These are phyloP conservation scores for Amyloporia xantha DNA, from an alignment of 768 basidiomycete species.

Conservation along the genomic window DNA sequence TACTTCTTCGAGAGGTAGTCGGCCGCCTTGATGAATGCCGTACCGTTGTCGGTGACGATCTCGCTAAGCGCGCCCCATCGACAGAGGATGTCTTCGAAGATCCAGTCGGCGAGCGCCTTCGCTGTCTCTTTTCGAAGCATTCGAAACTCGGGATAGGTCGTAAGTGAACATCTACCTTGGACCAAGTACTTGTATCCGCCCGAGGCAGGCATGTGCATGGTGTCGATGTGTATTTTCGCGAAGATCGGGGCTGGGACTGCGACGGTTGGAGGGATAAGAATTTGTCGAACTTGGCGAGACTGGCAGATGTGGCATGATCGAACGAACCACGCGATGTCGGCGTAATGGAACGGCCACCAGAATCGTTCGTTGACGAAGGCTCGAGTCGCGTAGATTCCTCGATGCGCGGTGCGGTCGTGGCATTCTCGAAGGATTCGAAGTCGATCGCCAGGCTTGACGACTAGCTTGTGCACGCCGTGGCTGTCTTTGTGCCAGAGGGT, in stretches of 20 bases:
- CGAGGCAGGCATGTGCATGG: constrained; percentile 34
- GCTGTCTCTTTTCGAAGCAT: constrained; percentile 25
- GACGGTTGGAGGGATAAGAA: constrained; percentile 21
- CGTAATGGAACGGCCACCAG: constrained; percentile 22
- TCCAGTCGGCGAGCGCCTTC: constrained; percentile 21
- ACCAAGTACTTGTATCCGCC: constrained; percentile 30
- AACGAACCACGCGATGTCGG: constrained; percentile 18
- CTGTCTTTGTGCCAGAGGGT: constrained; percentile 12
- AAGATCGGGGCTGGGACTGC: constrained; percentile 21
- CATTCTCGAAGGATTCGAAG: constrained; percentile 6
- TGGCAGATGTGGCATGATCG: constrained; percentile 35
- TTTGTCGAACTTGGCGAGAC: constrained; percentile 14
- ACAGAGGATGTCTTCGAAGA: constrained; percentile 33
- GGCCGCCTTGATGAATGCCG: constrained; percentile 22
- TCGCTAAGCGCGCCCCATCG: constrained; percentile 32
- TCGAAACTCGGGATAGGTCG: constrained; percentile 21
- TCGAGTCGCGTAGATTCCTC: constrained; percentile 9
- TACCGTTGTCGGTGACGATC: constrained; percentile 39
- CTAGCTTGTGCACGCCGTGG: constrained; percentile 14
- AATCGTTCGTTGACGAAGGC: constrained; percentile 15
- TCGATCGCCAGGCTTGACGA: constrained; percentile 6
- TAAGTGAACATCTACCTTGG: constrained; percentile 30
- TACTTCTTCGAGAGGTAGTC: constrained; percentile 22
- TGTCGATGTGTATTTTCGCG: constrained; percentile 32
- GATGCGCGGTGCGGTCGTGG: constrained; percentile 18